Conservation (phyloP, 768 basidiomycete genomes). For the Imleria badia region DNA sequence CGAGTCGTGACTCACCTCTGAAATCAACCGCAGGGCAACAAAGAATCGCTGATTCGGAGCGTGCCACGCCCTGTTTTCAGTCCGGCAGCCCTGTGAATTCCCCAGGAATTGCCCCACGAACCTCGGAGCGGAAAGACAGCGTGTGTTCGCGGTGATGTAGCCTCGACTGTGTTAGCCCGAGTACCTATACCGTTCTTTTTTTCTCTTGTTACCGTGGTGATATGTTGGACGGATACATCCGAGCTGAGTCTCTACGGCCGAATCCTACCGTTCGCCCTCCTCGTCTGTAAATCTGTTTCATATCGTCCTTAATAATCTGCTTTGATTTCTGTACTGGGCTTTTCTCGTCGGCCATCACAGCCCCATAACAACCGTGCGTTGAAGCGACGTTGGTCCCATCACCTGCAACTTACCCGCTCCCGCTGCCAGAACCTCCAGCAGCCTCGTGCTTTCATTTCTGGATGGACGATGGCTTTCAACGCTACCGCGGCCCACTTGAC, state of each 20-base stretch:
- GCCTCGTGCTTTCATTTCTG: conserved; percentile 19
- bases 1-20: neutral
- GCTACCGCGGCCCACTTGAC: conserved; percentile 61
- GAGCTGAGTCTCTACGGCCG: conserved; percentile 19
- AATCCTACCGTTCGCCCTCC: conserved; percentile 1
- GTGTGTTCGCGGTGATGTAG: neutral
- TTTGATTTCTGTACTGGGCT: neutral
- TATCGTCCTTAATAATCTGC: neutral
- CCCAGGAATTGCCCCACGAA: neutral
- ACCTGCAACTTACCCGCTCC: neutral
- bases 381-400: neutral
- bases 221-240: conserved; percentile 31
- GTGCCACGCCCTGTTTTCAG: neutral
- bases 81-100: neutral
- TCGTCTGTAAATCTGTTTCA: neutral
- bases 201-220: conserved; percentile 30
- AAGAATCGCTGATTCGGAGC: conserved; percentile 35
- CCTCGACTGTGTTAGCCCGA: neutral
- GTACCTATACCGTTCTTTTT: neutral
- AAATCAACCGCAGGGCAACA: conserved; percentile 32
- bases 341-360: conserved; percentile 5
- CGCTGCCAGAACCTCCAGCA: too few species aligned
- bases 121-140: neutral
- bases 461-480: conserved; percentile 46
- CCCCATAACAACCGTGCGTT: neutral